These are phyloP conservation scores for Rosa rugosa DNA, from an alignment of 306 rosid genomes.

Conservation along the genomic window DNA sequence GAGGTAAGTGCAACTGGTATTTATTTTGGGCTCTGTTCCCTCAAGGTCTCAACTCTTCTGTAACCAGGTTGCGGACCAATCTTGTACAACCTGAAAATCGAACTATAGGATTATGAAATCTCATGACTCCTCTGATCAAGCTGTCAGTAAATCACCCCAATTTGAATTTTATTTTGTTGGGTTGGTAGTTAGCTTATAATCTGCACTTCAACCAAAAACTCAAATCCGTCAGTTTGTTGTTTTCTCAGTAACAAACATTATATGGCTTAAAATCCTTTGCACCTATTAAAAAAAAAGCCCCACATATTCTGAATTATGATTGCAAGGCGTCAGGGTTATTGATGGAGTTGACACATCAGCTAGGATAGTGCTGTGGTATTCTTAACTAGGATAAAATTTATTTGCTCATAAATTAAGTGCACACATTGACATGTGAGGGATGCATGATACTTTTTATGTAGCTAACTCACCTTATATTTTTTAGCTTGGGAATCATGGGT, in stretches of 20 bases:
- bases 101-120: neutral
- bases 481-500: slow-evolving; percentile 94
- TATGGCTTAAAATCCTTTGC: neutral
- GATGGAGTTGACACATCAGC: neutral
- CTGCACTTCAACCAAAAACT: neutral
- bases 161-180: neutral
- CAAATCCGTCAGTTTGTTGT: neutral
- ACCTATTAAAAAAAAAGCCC: neutral
- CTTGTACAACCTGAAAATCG: neutral
- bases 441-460: slow-evolving; percentile 22
- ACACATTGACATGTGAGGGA: neutral
- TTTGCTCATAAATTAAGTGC: neutral
- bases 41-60: neutral
- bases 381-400: neutral
- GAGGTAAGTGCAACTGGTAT: slow-evolving; percentile 60
- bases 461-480: slow-evolving; percentile 31
- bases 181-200: neutral
- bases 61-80: neutral
- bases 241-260: neutral
- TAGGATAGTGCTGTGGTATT: neutral
- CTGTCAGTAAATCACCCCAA: neutral
- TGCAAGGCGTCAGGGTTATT: neutral
- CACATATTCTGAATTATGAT: neutral
- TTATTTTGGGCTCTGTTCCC: neutral
- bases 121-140: neutral